A percentile compares a stretch with the other conserved stretches of the same genome.
Conservation (phyloP, 768 basidiomycete genomes). For the Boletus tylopilopsis region DNA sequence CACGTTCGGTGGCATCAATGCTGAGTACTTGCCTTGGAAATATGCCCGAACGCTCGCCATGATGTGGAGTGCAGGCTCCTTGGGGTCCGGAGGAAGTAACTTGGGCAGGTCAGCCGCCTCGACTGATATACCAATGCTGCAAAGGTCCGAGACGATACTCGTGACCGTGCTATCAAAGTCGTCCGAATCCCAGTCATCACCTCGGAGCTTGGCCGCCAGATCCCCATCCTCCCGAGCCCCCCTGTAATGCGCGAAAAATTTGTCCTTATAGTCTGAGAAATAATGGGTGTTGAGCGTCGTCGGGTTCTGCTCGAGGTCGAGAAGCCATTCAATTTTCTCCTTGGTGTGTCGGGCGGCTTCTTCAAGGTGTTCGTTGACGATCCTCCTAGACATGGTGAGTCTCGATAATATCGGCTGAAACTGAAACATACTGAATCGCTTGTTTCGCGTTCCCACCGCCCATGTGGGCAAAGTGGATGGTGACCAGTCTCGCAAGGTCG, state of each 20-base stretch:
- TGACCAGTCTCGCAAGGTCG: slow-evolving; percentile 42
- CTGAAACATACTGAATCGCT: slow-evolving; percentile 46
- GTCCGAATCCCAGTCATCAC: slow-evolving; percentile 31
- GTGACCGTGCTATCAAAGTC: no score
- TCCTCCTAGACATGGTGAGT: slow-evolving; percentile 32
- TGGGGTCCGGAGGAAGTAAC: slow-evolving; percentile 47
- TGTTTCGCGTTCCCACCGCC: slow-evolving; percentile 51
- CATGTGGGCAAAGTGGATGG: slow-evolving; percentile 47
- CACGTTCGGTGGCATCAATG: not conserved
- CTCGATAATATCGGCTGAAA: no score
- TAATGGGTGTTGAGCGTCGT: slow-evolving; percentile 53
- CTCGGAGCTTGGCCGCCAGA: slow-evolving; percentile 8
- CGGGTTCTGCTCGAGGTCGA: slow-evolving; percentile 46
- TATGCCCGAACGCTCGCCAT: slow-evolving; percentile 74
- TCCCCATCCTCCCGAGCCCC: slow-evolving; percentile 16
- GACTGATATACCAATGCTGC: slow-evolving; percentile 27
- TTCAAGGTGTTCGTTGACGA: slow-evolving; percentile 50
- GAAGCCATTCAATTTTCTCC: slow-evolving; percentile 44
- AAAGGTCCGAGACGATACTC: slow-evolving; percentile 13
- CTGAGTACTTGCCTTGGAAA: slow-evolving; percentile 65
- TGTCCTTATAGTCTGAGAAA: slow-evolving; percentile 43
- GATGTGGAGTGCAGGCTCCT: slow-evolving; percentile 55
- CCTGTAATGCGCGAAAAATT: slow-evolving; percentile 50
- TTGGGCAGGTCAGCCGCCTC: slow-evolving; percentile 44
- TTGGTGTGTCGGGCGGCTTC: slow-evolving; percentile 38